Base-by-base conservation (phyloP, 768 basidiomycete genomes). In the Termitomyces sp. region DNA sequence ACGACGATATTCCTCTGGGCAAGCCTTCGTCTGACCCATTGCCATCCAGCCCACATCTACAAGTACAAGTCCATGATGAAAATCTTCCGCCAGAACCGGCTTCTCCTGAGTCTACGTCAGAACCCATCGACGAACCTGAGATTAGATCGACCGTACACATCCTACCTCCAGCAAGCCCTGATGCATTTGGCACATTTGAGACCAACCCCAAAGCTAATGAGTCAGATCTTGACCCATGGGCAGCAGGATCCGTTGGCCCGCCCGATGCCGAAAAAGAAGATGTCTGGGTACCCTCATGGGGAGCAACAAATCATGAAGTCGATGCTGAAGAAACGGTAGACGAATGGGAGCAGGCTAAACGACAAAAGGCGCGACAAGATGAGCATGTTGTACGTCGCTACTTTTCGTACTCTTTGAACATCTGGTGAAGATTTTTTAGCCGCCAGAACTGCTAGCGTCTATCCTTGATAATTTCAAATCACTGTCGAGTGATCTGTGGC, bases 291-390 rank as follows among this genome's bases (percentile, higher is more conserved):
- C 58, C 72, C 18, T 65, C 76, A 12, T 84, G 83, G 83, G 70
- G 55, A 34, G 63, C 67, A 55, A 26, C 64, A 45, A 64, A 68
- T 16, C 66, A 62, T 37, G 61, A 57, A 14, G 54, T 32, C 53
- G 62, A 68, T 51, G 46, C 10, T 4, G 33, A 44, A 6, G 45
- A 57, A 33, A 10, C 68, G 6, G 67, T 73, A 5, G 87, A 91
- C 65, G 86, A 87, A 69, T 90, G 89, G 89, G 87, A 88, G 62
- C 64, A 69, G 10, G 87, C 88, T 13, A 80, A 74, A 59, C 76
- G 73, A 63, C 72, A 80, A 59, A 87, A 88, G 63, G 81, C 81
- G 61, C 79, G 77, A 58, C 76, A 82, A 64, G 83, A 90, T 67
- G 77, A 77, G 44, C 77, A 81, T 67, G 84, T 90, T 67, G 90